These are phyloP conservation scores for Alternaria metachromatica DNA, from an alignment of 2,329 filamentous ascomycete genomes.

Conservation along the genomic window DNA sequence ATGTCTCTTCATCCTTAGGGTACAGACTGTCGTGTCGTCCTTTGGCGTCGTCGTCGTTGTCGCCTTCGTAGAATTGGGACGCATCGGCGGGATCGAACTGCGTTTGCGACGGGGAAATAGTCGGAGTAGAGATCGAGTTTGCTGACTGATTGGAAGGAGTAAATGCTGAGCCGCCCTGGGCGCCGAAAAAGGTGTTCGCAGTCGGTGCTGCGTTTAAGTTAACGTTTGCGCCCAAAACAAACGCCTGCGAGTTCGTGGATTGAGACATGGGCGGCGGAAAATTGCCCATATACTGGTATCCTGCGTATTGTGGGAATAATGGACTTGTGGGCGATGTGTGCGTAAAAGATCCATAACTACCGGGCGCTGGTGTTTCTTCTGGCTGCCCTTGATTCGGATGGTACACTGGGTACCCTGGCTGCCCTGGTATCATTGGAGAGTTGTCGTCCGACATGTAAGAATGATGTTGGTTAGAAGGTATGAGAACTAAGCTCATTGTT, in stretches of 20 bases:
- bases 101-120: constrained; percentile 2
- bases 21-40: neutral
- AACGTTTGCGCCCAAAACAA: neutral
- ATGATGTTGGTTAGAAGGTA: neutral
- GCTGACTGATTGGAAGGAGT: neutral
- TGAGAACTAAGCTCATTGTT: constrained; percentile 1
- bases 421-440: neutral
- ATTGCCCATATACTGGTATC: neutral
- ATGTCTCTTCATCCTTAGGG: neutral
- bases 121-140: neutral
- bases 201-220: neutral
- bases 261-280: neutral
- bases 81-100: constrained; percentile 1
- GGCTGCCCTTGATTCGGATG: neutral
- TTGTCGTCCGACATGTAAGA: neutral
- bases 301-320: neutral
- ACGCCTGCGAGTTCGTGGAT: neutral
- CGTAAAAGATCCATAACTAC: neutral
- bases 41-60: neutral
- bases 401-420: neutral
- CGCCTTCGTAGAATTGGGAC: neutral
- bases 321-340: neutral
- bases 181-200: neutral
- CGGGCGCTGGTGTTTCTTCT: neutral
- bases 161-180: neutral